These are phyloP conservation scores for Aspergillus taichungensis DNA, from an alignment of 495 filamentous ascomycete species.

Conservation along the genomic window DNA sequence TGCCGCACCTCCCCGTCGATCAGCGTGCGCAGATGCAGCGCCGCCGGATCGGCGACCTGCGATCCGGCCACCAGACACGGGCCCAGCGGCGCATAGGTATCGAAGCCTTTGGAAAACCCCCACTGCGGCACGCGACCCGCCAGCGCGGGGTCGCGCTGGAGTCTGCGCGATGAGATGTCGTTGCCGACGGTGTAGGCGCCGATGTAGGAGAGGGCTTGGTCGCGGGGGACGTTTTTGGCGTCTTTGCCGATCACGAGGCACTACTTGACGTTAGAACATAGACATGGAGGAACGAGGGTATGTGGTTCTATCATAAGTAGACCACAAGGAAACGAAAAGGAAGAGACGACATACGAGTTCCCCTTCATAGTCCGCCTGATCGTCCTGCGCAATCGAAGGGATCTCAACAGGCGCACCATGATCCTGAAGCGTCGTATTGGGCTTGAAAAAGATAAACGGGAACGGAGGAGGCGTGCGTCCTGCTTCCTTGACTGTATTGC, in stretches of 20 bases:
- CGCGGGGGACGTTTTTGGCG: slow-evolving; percentile 51
- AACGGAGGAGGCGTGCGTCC: slow-evolving; percentile 33
- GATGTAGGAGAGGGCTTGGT: slow-evolving; percentile 54
- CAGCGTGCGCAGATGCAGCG: slow-evolving; percentile 45
- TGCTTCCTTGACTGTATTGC: slow-evolving; percentile 35
- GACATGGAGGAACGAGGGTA: neutral
- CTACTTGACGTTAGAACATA: neutral
- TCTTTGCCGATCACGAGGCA: slow-evolving; percentile 52
- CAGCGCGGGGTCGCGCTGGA: slow-evolving; percentile 41
- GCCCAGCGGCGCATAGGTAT: slow-evolving; percentile 63
- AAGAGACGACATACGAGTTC: slow-evolving; percentile 27
- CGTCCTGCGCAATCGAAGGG: slow-evolving; percentile 40
- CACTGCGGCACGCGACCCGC: slow-evolving; percentile 59
- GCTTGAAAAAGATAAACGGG: slow-evolving; percentile 43
- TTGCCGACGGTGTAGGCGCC: slow-evolving; percentile 63
- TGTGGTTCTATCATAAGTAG: no score
- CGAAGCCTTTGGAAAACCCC: slow-evolving; percentile 64
- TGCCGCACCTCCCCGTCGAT: slow-evolving; percentile 58
- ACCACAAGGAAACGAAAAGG: neutral
- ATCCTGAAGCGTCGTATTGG: slow-evolving; percentile 30
- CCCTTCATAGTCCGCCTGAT: slow-evolving; percentile 44
- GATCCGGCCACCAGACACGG: slow-evolving; percentile 24
- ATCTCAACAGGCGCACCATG: slow-evolving; percentile 31
- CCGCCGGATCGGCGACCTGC: slow-evolving; percentile 36
- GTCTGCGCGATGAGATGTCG: slow-evolving; percentile 62